Percentiles rank a stretch among this genome's conserved stretches.
These are phyloP conservation scores for Breynia disticha DNA, from an alignment of 441 rosid species.

Conservation along the genomic window DNA sequence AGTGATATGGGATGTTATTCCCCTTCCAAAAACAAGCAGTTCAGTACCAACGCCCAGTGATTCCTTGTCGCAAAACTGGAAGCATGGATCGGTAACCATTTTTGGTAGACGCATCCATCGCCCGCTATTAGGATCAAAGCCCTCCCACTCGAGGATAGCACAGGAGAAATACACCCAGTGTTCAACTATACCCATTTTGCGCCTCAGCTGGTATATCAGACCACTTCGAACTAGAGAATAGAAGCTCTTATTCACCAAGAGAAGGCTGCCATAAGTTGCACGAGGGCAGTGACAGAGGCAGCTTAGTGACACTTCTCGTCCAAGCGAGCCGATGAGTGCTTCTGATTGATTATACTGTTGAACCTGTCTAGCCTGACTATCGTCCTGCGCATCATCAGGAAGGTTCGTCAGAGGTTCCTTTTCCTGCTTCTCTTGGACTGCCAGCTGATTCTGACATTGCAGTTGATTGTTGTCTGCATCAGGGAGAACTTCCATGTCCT, in stretches of 20 bases:
- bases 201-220: constrained; percentile 31
- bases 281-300: not conserved
- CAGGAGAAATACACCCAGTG: constrained; percentile 52
- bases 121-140: constrained; percentile 34
- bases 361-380: not conserved
- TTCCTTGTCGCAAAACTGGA: constrained; percentile 45
- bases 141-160: constrained; percentile 41
- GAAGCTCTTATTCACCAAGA: constrained; percentile 27
- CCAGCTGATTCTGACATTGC: too few species aligned
- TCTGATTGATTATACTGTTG: not conserved
- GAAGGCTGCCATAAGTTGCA: not conserved
- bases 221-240: constrained; percentile 31
- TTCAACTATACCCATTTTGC: constrained; percentile 30
- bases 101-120: constrained; percentile 43
- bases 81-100: constrained; percentile 42
- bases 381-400: not conserved
- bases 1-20: not conserved
- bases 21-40: constrained; percentile 47
- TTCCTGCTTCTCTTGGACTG: too few species aligned
- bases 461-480: too few species aligned
- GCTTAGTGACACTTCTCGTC: not conserved
- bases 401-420: not conserved
- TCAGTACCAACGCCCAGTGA: constrained; percentile 49
- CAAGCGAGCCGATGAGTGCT: not conserved
- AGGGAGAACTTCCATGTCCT: too few species aligned